Percentiles rank a stretch among this genome's conserved stretches.
Conservation (phyloP, 805 yeast genomes). For the Saccharomyces paradoxus region DNA sequence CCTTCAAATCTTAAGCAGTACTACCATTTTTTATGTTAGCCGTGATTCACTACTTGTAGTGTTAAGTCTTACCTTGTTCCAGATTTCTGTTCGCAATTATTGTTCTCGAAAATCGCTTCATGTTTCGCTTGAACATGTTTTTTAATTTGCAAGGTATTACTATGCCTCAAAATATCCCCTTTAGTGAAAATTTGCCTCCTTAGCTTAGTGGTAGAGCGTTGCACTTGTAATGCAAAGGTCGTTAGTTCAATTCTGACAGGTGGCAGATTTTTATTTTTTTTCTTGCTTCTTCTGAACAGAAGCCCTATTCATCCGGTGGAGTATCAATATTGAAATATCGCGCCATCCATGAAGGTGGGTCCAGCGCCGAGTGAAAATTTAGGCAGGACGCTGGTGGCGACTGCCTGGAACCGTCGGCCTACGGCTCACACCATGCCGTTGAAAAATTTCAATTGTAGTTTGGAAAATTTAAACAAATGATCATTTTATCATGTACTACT, state of each 20-base stretch:
- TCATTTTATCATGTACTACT: background rate
- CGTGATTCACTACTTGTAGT: too few species aligned
- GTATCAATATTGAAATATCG: background rate
- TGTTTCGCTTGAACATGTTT: too few species aligned
- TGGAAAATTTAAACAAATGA: background rate
- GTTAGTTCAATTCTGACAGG: constrained; percentile 89
- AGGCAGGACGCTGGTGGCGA: background rate
- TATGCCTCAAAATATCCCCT: too few species aligned
- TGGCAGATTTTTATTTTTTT: constrained; percentile 40
- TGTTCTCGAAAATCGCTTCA: too few species aligned
- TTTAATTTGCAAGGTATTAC: too few species aligned
- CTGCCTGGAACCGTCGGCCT: background rate
- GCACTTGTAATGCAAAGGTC: constrained; percentile 99
- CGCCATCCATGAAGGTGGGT: background rate
- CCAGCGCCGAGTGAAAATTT: background rate
- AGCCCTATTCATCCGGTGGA: background rate
- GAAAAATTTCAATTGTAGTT: background rate
- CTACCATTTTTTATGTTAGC: too few species aligned
- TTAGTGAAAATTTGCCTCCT: constrained; percentile 62
- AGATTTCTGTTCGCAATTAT: too few species aligned
- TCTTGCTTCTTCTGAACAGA: background rate
- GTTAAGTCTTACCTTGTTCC: too few species aligned
- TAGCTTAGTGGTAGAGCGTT: constrained; percentile 99
- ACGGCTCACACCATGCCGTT: background rate
- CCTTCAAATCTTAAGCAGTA: too few species aligned